These are phyloP conservation scores for Venturia oleaginea DNA, from an alignment of 2,329 filamentous ascomycete genomes.

Conservation along the genomic window DNA sequence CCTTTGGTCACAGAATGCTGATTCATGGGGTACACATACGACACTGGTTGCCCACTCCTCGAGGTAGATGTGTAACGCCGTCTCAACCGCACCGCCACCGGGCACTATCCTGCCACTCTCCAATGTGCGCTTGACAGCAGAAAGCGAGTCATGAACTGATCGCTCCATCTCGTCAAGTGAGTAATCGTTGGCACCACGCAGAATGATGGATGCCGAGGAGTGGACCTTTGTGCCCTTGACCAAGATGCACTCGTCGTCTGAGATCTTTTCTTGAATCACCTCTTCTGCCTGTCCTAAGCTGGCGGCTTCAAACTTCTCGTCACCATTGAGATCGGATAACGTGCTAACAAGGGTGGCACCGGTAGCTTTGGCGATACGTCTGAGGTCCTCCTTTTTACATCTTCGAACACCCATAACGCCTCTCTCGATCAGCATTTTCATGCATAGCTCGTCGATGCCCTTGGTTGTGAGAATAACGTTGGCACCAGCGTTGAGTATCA, in stretches of 20 bases:
- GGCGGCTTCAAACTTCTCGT: conserved; percentile 90
- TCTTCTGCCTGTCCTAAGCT: conserved; percentile 88
- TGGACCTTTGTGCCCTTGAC: conserved; percentile 93
- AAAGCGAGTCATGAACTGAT: conserved; percentile 92
- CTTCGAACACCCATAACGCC: conserved; percentile 92
- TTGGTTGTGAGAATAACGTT: conserved; percentile 97
- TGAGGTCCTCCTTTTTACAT: conserved; percentile 97
- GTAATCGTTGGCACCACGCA: conserved; percentile 92
- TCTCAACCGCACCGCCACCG: conserved; percentile 93
- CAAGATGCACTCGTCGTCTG: conserved; percentile 95
- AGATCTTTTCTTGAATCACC: conserved; percentile 96
- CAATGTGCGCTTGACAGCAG: conserved; percentile 91
- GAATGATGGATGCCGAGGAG: conserved; percentile 89
- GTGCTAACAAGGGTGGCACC: conserved; percentile 89
- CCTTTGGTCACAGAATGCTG: neutral
- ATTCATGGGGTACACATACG: conserved; percentile 38
- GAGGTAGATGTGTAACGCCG: conserved; percentile 97
- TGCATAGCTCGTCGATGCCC: conserved; percentile 90
- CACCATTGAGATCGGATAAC: conserved; percentile 90
- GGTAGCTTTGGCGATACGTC: conserved; percentile 91
- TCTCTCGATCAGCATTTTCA: conserved; percentile 91
- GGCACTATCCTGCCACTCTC: conserved; percentile 96
- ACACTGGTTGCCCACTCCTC: conserved; percentile 98
- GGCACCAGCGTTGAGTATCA: conserved; percentile 95
- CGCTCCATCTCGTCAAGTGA: conserved; percentile 98